Percentiles rank a stretch among this genome's conserved stretches.
phyloP scores from a whole-genome alignment of 2,329 filamentous ascomycete genomes.

The Stachybotrys chartarum region DNA sequence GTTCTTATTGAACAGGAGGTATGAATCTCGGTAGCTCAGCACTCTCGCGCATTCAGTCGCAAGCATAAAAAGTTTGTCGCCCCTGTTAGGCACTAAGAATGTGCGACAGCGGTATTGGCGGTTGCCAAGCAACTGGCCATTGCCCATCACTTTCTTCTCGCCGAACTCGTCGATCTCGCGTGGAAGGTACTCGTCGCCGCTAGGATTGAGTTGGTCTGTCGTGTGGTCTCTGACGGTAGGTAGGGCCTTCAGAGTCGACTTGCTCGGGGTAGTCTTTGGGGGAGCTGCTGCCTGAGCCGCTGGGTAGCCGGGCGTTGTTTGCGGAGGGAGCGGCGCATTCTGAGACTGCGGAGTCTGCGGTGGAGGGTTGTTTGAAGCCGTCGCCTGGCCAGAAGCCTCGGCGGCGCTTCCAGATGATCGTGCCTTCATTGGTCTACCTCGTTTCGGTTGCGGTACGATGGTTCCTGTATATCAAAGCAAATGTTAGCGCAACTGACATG shows the following conservation, averaged over 20 bases:
- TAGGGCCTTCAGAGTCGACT: slow-evolving; percentile 83
- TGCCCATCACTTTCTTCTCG: slow-evolving; percentile 84
- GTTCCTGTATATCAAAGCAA: slow-evolving; percentile 32
- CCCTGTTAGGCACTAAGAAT: slow-evolving; percentile 84
- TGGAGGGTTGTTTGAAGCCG: slow-evolving; percentile 37
- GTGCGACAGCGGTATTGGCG: slow-evolving; percentile 91
- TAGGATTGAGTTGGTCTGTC: slow-evolving; percentile 83
- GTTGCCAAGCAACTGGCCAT: slow-evolving; percentile 73
- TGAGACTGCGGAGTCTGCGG: slow-evolving; percentile 50
- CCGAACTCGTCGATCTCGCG: slow-evolving; percentile 89
- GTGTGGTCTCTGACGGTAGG: slow-evolving; percentile 96
- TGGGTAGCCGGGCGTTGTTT: slow-evolving; percentile 31
- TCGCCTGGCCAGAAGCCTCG: slow-evolving; percentile 50
- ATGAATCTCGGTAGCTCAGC: slow-evolving; percentile 92
- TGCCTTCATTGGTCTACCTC: slow-evolving; percentile 57
- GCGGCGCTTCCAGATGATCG: slow-evolving; percentile 42
- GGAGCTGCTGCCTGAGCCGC: slow-evolving; percentile 44
- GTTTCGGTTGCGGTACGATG: slow-evolving; percentile 43
- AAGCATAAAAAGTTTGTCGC: slow-evolving; percentile 95
- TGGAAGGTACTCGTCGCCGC: slow-evolving; percentile 90
- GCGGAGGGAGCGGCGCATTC: slow-evolving; percentile 35
- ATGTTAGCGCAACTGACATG: slow-evolving; percentile 11
- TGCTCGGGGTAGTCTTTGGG: slow-evolving; percentile 73
- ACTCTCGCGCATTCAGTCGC: slow-evolving; percentile 95
- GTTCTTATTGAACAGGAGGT: slow-evolving; percentile 97